A percentile compares a stretch with the other conserved stretches of the same genome.
phyloP scores from a whole-genome alignment of 2,329 filamentous ascomycete genomes.

The Geoglossum cookeanum region DNA sequence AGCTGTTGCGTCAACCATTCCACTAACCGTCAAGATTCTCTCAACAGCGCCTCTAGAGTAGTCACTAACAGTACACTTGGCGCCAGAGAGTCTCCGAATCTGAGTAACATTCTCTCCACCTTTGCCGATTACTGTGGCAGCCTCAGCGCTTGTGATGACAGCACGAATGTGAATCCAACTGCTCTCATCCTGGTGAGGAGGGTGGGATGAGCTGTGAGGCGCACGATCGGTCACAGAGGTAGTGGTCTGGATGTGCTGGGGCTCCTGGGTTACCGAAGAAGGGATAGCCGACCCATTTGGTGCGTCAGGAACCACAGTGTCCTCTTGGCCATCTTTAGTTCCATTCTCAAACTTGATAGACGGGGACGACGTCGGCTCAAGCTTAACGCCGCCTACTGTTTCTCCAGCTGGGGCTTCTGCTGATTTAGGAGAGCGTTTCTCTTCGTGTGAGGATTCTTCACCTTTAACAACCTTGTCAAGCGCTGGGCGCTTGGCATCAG shows the following conservation, averaged over 20 bases:
- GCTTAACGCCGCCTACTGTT: conserved; percentile 28
- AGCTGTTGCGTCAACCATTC: conserved; percentile 85
- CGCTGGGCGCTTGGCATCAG: conserved; percentile 89
- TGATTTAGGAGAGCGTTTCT: conserved; percentile 28
- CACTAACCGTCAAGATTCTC: conserved; percentile 92
- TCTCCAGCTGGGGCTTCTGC: conserved; percentile 9
- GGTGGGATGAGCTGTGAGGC: conserved; percentile 17
- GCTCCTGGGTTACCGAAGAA: conserved; percentile 10
- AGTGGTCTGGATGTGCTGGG: conserved; percentile 39
- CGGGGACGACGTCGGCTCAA: conserved; percentile 21
- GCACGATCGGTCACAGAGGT: conserved; percentile 32
- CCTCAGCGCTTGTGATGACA: conserved; percentile 92
- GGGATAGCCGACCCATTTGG: conserved; percentile 27
- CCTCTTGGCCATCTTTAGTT: conserved; percentile 40
- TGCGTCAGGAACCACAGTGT: conserved; percentile 49
- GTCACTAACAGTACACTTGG: conserved; percentile 97
- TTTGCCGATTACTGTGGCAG: conserved; percentile 95
- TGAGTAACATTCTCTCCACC: conserved; percentile 96
- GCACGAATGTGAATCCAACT: conserved; percentile 94
- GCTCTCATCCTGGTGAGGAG: conserved; percentile 57
- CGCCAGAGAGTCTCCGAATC: conserved; percentile 84
- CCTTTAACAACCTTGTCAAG: conserved; percentile 78
- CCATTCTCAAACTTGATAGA: conserved; percentile 22
- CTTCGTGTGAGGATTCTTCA: conserved; percentile 30
- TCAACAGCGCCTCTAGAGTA: conserved; percentile 94